phyloP scores from a whole-genome alignment of 768 basidiomycete species.

The Amanita phalloides region DNA sequence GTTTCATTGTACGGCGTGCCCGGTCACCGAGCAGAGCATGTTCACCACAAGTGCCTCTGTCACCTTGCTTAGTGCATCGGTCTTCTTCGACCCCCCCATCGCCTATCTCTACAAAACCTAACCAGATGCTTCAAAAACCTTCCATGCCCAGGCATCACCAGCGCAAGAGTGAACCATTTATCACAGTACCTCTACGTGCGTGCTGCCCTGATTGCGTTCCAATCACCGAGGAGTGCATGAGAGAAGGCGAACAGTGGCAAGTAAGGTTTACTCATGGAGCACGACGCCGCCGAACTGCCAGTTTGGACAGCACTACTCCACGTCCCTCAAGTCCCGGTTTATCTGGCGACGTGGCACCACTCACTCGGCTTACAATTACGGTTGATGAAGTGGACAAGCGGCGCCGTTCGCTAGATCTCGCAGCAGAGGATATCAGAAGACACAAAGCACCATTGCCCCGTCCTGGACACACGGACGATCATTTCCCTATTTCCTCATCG shows the following conservation, averaged over 20 bases:
- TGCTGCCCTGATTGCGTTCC: constrained; percentile 59
- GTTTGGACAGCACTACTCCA: constrained; percentile 19
- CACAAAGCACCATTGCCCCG: constrained; percentile 5
- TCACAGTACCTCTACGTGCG: constrained; percentile 58
- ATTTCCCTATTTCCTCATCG: not conserved
- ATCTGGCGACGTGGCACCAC: not conserved
- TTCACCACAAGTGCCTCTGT: constrained; percentile 25
- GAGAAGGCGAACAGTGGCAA: constrained; percentile 47
- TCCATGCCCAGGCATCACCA: constrained; percentile 25
- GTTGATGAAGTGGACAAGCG: constrained; percentile 61
- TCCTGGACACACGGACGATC: constrained; percentile 7
- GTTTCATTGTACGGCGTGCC: constrained; percentile 28
- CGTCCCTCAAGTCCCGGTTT: not conserved
- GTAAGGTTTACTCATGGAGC: constrained; percentile 58
- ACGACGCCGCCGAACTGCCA: constrained; percentile 40
- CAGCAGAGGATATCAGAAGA: constrained; percentile 10
- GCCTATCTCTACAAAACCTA: constrained; percentile 6
- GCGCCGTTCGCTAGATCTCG: constrained; percentile 31
- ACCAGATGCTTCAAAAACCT: constrained; percentile 14
- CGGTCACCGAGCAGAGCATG: constrained; percentile 31
- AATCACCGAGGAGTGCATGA: constrained; percentile 44
- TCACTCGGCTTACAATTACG: constrained; percentile 22
- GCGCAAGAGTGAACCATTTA: constrained; percentile 21
- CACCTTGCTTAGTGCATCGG: constrained; percentile 47
- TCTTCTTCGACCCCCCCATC: constrained; percentile 13